Evolutionary conservation across 208 protist species (phyloP).

Genomic region (Trypanosomatidae sp.): DNA sequence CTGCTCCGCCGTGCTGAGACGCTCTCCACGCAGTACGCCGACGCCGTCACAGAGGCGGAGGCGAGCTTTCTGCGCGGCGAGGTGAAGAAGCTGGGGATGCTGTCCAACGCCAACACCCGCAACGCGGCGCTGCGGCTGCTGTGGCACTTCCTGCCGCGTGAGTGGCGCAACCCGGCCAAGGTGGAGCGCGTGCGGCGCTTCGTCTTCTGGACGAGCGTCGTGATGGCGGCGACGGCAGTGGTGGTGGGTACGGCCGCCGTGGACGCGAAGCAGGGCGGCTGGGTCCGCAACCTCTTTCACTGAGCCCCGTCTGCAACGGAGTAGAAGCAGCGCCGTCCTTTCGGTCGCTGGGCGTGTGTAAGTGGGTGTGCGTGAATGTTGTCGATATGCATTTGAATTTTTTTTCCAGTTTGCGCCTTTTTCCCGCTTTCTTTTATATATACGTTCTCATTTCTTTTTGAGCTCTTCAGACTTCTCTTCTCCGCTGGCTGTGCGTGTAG

Average conservation of each 20-base stretch:
- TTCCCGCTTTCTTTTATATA: too few species aligned
- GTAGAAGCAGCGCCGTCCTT: too few species aligned
- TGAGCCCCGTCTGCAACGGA: too few species aligned
- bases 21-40: constrained; percentile 29
- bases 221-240: constrained; percentile 30
- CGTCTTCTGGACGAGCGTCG: constrained; percentile 27
- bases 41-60: constrained; percentile 29
- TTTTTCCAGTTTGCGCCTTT: too few species aligned
- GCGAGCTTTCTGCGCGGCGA: constrained; percentile 54
- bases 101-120: constrained; percentile 61
- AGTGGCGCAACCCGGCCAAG: constrained; percentile 74
- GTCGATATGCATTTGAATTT: too few species aligned
- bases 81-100: constrained; percentile 51
- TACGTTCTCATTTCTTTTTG: too few species aligned
- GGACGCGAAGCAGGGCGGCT: constrained; percentile 8
- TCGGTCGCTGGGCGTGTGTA: too few species aligned
- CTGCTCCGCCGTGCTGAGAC: constrained; percentile 36
- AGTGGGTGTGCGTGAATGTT: too few species aligned
- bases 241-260: constrained; percentile 23
- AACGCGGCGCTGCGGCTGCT: constrained; percentile 74
- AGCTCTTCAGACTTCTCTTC: too few species aligned
- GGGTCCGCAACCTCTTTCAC: constrained; percentile 18
- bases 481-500: too few species aligned
- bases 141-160: constrained; percentile 61
- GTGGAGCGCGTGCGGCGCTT: constrained; percentile 15